Percentiles rank a stretch among this genome's conserved stretches.
phyloP scores from a whole-genome alignment of 805 yeast species.

The Kazachstania martiniae region DNA sequence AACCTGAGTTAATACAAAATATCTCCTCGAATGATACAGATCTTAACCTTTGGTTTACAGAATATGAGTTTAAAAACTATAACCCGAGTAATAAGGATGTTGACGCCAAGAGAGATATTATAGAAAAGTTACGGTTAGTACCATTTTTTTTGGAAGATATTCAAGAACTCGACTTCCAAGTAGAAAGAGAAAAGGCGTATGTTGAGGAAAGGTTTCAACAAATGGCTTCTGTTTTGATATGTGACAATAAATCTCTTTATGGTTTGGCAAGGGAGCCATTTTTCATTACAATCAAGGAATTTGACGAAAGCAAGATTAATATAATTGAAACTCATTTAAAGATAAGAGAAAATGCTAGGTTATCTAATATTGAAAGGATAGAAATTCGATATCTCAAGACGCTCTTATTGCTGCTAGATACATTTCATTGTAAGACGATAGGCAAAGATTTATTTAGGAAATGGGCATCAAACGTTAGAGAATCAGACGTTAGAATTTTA shows the following conservation, averaged over 20 bases:
- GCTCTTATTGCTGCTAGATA: conserved; percentile 13
- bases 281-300: conserved; percentile 15
- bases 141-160: conserved; percentile 11
- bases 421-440: conserved; percentile 18
- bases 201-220: conserved; percentile 12
- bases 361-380: conserved; percentile 9
- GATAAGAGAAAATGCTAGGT: conserved; percentile 1
- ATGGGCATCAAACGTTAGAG: conserved; percentile 12
- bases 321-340: conserved; percentile 11
- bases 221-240: conserved; percentile 10
- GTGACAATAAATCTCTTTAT: conserved; percentile 12
- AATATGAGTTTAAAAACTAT: conserved; percentile 9
- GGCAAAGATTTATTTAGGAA: conserved; percentile 8
- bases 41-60: conserved; percentile 7
- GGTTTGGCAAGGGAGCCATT: conserved; percentile 10
- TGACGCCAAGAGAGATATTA: conserved; percentile 5
- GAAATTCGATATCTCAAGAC: conserved; percentile 15
- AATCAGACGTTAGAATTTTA: conserved; percentile 21
- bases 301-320: conserved; percentile 13
- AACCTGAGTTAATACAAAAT: conserved; percentile 2
- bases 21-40: conserved; percentile 1
- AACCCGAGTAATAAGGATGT: conserved; percentile 4
- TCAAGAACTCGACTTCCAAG: conserved; percentile 13
- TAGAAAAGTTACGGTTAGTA: conserved; percentile 17
- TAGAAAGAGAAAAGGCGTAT: conserved; percentile 17